Percentiles rank a stretch among this genome's conserved stretches.
Conservation (phyloP, 768 basidiomycete species). For the Tulasnella sp. region DNA sequence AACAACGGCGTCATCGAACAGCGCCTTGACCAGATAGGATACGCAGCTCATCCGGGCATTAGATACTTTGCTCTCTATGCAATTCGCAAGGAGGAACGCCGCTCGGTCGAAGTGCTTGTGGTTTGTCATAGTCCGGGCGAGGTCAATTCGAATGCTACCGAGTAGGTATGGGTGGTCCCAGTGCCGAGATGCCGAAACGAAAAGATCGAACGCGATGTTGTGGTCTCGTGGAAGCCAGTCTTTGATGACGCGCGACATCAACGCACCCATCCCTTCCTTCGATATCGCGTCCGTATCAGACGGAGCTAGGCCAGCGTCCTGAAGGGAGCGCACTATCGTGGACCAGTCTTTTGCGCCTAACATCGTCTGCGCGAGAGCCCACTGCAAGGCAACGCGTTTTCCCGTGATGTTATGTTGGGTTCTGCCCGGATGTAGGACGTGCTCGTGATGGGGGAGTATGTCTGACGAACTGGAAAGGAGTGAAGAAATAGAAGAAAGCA, state of each 20-base stretch:
- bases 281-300: not conserved
- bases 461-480: conserved; percentile 2
- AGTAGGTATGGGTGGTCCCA: not conserved
- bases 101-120: not conserved
- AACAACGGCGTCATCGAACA: not conserved
- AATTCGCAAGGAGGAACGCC: too few relatives aligned
- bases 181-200: not conserved
- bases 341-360: conserved; percentile 1
- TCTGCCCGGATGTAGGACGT: not conserved
- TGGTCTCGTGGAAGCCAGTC: not conserved
- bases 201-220: not conserved
- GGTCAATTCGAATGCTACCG: not conserved
- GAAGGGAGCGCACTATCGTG: conserved; percentile 1
- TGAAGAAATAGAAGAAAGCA: conserved; percentile 1
- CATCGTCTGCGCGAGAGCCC: conserved; percentile 1
- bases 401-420: not conserved
- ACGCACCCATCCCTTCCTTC: not conserved
- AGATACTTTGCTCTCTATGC: too few relatives aligned
- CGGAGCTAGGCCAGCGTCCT: not conserved
- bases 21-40: not conserved
- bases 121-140: not conserved
- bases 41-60: too few relatives aligned
- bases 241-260: conserved; percentile 1
- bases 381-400: not conserved
- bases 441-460: not conserved